Percentiles rank a stretch among this genome's conserved stretches.
Evolutionary conservation across 2,329 filamentous ascomycete species (phyloP).

Genomic region (Passalora sequoiae): DNA sequence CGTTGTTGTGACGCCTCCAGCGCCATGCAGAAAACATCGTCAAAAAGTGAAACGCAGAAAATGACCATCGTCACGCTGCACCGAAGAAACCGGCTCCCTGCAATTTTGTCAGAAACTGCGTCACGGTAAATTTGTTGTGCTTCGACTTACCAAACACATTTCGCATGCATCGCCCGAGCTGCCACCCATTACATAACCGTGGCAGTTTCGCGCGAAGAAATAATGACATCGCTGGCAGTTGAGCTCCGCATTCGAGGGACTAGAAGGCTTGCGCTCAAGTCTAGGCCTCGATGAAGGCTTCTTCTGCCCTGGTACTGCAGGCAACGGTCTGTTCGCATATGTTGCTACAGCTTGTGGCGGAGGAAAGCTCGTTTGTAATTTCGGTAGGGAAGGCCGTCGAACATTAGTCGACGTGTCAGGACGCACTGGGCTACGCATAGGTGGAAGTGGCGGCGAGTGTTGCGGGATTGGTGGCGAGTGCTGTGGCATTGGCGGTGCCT

Average conservation of each 20-base stretch:
- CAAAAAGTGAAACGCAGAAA: neutral
- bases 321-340: constrained; percentile 21
- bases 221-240: constrained; percentile 35
- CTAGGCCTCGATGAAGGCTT: constrained; percentile 8
- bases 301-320: constrained; percentile 15
- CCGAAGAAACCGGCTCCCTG: constrained; percentile 33
- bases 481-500: too few species aligned
- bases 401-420: neutral
- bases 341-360: constrained; percentile 20
- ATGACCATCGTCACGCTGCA: constrained; percentile 10
- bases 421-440: constrained; percentile 2
- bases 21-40: constrained; percentile 8
- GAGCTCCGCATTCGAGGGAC: constrained; percentile 22
- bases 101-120: too few species aligned
- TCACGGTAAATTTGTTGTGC: constrained; percentile 9
- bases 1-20: neutral
- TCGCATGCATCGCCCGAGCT: constrained; percentile 33
- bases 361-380: constrained; percentile 23
- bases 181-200: constrained; percentile 34
- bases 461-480: constrained; percentile 11
- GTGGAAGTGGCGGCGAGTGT: constrained; percentile 8
- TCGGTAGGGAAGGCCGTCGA: constrained; percentile 25
- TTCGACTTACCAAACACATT: constrained; percentile 25
- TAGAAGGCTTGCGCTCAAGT: constrained; percentile 12
- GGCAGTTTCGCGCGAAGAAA: constrained; percentile 34